phyloP scores from a whole-genome alignment of 495 filamentous ascomycete genomes.

The Aspergillus heteromorphus region DNA sequence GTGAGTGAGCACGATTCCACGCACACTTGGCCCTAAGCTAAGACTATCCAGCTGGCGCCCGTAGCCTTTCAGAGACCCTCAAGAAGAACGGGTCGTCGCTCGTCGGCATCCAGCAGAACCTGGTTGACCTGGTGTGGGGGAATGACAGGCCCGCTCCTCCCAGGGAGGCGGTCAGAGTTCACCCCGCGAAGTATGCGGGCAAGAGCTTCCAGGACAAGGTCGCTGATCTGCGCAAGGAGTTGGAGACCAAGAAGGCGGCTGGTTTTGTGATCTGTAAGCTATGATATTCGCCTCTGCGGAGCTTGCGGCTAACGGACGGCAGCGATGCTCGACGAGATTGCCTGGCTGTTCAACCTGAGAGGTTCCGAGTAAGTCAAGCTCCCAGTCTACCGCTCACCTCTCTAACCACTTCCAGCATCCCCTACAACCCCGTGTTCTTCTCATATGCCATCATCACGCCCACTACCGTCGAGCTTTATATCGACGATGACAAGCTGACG shows the following conservation, averaged over 20 bases:
- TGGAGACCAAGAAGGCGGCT: slow-evolving; percentile 83
- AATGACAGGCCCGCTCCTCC: slow-evolving; percentile 66
- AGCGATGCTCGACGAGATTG: slow-evolving; percentile 93
- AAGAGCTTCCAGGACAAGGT: slow-evolving; percentile 82
- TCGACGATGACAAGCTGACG: slow-evolving; percentile 73
- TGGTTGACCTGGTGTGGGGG: slow-evolving; percentile 87
- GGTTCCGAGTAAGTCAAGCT: slow-evolving; percentile 67
- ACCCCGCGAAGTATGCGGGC: slow-evolving; percentile 69
- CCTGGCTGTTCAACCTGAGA: slow-evolving; percentile 95
- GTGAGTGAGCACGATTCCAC: slow-evolving; percentile 31
- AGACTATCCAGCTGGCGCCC: slow-evolving; percentile 56
- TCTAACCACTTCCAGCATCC: slow-evolving; percentile 55
- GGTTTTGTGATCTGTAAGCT: slow-evolving; percentile 76
- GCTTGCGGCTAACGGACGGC: slow-evolving; percentile 18
- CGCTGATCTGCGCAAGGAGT: slow-evolving; percentile 78
- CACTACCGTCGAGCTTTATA: slow-evolving; percentile 74
- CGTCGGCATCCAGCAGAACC: slow-evolving; percentile 66
- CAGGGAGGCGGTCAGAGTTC: slow-evolving; percentile 66
- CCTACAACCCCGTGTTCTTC: slow-evolving; percentile 98
- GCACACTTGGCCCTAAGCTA: slow-evolving; percentile 4
- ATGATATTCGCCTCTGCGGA: neutral
- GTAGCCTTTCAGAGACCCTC: slow-evolving; percentile 81
- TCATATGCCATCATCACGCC: slow-evolving; percentile 90
- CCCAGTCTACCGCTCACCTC: neutral
- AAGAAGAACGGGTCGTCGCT: slow-evolving; percentile 77